Percentiles rank a stretch among this genome's conserved stretches.
Evolutionary conservation across 257 asterid species (phyloP).

Genomic region (Nicotiana paniculata): DNA sequence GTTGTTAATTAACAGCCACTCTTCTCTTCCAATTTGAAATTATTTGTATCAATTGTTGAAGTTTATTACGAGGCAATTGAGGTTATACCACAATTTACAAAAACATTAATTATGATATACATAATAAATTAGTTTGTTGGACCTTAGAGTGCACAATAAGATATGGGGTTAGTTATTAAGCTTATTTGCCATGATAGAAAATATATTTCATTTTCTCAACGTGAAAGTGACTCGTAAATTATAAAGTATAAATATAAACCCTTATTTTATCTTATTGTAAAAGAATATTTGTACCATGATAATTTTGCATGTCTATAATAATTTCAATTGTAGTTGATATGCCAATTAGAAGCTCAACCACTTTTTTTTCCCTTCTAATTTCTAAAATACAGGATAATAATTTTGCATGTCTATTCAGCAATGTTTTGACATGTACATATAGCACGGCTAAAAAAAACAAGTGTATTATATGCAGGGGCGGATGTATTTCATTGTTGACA

Average conservation of each 20-base stretch:
- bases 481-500: too few species aligned
- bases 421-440: not conserved
- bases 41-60: too few species aligned
- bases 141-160: not conserved
- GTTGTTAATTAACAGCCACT: not conserved
- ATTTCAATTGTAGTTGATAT: not conserved
- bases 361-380: not conserved
- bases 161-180: not conserved
- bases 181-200: not conserved
- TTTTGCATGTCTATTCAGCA: too few species aligned
- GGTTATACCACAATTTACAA: not conserved
- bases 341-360: conserved; percentile 7
- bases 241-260: not conserved
- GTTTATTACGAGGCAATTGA: too few species aligned
- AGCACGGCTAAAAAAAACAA: not conserved
- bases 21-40: too few species aligned
- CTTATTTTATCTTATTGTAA: not conserved
- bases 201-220: not conserved
- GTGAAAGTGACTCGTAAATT: not conserved
- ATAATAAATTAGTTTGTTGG: not conserved
- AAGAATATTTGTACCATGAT: not conserved
- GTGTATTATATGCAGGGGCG: too few species aligned
- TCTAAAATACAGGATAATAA: not conserved
- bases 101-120: not conserved
- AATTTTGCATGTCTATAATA: not conserved